A percentile compares a stretch with the other conserved stretches of the same genome.
Conservation (phyloP, 108 stramenopile genomes). For the Fistulifera solaris region DNA sequence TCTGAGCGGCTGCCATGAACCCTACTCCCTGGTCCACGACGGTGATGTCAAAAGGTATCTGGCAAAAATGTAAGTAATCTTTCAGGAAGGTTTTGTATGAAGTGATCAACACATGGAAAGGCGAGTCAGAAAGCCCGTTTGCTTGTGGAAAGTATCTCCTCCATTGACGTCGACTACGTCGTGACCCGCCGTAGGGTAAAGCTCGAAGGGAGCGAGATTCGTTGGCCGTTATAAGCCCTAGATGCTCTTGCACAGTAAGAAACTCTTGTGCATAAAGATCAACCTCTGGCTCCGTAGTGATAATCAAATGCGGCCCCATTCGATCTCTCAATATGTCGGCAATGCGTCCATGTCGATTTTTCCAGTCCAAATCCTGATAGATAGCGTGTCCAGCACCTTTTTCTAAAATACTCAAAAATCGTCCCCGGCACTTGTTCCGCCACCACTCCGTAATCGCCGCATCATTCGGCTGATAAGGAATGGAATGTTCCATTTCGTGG, state of each 20-base stretch:
- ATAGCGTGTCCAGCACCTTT: constrained; percentile 67
- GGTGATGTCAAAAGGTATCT: constrained; percentile 63
- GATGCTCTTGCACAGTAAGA: constrained; percentile 32
- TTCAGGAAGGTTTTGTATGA: constrained; percentile 57
- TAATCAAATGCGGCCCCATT: constrained; percentile 71
- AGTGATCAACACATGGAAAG: constrained; percentile 69
- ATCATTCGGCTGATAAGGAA: constrained; percentile 13
- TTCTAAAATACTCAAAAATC: constrained; percentile 47
- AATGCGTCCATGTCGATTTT: constrained; percentile 41
- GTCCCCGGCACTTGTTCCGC: constrained; percentile 44
- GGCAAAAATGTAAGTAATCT: constrained; percentile 76
- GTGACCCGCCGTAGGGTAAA: constrained; percentile 46
- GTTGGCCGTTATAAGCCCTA: constrained; percentile 20
- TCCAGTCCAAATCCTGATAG: constrained; percentile 66
- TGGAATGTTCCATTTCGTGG: constrained; percentile 6
- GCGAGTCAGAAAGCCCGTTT: constrained; percentile 47
- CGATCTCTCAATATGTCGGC: constrained; percentile 50
- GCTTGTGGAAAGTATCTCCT: constrained; percentile 59
- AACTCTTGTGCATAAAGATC: constrained; percentile 51
- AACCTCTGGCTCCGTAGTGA: constrained; percentile 49
- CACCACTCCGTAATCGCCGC: constrained; percentile 34
- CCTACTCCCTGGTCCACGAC: constrained; percentile 72
- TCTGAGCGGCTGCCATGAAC: constrained; percentile 63
- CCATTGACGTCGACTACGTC: constrained; percentile 28
- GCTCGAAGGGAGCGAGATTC: constrained; percentile 28